phyloP scores from a whole-genome alignment of 2,329 filamentous ascomycete species.

The Thelonectria olida region DNA sequence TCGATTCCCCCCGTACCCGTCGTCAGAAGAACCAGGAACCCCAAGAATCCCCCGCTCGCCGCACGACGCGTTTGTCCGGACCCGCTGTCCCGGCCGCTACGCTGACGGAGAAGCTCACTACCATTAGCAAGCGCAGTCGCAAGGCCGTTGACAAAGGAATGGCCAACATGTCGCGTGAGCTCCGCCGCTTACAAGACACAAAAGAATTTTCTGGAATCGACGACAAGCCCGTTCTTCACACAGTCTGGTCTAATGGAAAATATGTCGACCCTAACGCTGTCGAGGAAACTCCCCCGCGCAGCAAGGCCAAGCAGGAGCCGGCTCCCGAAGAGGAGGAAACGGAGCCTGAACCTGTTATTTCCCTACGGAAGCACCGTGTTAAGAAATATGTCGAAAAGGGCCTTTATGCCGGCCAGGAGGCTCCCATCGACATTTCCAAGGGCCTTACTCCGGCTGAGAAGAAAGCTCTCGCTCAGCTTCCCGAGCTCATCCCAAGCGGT shows the following conservation, averaged over 20 bases:
- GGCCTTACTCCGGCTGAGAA: slow-evolving; percentile 61
- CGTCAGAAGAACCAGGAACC: slow-evolving; percentile 44
- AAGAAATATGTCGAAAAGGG: slow-evolving; percentile 87
- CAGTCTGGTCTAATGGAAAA: slow-evolving; percentile 73
- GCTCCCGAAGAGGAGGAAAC: slow-evolving; percentile 36
- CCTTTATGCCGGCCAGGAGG: slow-evolving; percentile 84
- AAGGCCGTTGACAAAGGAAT: slow-evolving; percentile 61
- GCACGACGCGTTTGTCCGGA: slow-evolving; percentile 53
- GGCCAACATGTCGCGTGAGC: slow-evolving; percentile 63
- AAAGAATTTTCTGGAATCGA: slow-evolving; percentile 70
- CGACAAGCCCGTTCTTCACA: slow-evolving; percentile 64
- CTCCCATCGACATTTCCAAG: slow-evolving; percentile 56
- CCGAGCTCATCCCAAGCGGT: slow-evolving; percentile 56
- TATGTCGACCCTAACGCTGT: slow-evolving; percentile 58
- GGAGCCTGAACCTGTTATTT: slow-evolving; percentile 50
- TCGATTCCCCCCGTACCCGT: slow-evolving; percentile 45
- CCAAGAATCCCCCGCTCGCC: slow-evolving; percentile 46
- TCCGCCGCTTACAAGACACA: slow-evolving; percentile 68
- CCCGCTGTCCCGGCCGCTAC: slow-evolving; percentile 52
- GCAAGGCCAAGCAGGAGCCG: slow-evolving; percentile 44
- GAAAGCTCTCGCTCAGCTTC: slow-evolving; percentile 58
- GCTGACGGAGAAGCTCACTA: slow-evolving; percentile 58
- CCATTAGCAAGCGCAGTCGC: slow-evolving; percentile 69
- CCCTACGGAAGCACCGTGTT: slow-evolving; percentile 55
- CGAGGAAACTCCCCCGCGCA: slow-evolving; percentile 49